These are phyloP conservation scores for Nematocida minor DNA, from an alignment of 371 early-diverging fungal genomes.

Conservation along the genomic window DNA sequence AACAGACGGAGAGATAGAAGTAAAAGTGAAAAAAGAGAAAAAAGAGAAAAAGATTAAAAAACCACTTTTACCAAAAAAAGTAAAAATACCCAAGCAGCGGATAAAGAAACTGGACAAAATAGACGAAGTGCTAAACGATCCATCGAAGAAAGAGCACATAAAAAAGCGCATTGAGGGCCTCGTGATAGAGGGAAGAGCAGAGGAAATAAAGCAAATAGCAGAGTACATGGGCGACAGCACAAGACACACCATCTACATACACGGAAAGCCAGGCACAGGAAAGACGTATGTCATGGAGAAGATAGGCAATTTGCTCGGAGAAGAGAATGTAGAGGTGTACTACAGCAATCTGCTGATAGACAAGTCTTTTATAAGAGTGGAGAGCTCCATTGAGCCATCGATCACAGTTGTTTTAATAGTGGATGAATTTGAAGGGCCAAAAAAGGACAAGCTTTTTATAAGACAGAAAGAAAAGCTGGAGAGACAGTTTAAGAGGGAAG, in stretches of 20 bases:
- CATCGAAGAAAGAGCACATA: neutral
- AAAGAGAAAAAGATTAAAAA: neutral
- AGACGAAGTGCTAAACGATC: conserved; percentile 1
- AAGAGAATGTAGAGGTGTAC: conserved; percentile 18
- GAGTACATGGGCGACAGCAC: neutral
- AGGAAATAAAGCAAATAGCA: conserved; percentile 8
- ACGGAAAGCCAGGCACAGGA: conserved; percentile 42
- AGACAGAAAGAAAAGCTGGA: conserved; percentile 14
- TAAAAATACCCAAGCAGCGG: neutral
- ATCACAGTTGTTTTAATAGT: conserved; percentile 10
- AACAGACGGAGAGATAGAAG: neutral
- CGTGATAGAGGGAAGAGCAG: neutral
- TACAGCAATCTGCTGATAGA: conserved; percentile 42
- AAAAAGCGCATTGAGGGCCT: neutral
- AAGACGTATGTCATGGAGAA: conserved; percentile 19
- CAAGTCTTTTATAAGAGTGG: neutral
- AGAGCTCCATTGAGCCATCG: neutral
- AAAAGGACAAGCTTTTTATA: conserved; percentile 9
- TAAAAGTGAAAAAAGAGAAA: neutral
- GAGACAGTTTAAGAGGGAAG: neutral
- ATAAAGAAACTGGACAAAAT: neutral
- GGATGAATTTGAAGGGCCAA: conserved; percentile 44
- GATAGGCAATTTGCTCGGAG: neutral
- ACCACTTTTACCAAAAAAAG: neutral
- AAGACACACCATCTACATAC: conserved; percentile 9